Evolutionary conservation across 75 land plant species (phyloP), one percentile per base, ranked within the genome.

Genomic region (Picea glauca): DNA sequence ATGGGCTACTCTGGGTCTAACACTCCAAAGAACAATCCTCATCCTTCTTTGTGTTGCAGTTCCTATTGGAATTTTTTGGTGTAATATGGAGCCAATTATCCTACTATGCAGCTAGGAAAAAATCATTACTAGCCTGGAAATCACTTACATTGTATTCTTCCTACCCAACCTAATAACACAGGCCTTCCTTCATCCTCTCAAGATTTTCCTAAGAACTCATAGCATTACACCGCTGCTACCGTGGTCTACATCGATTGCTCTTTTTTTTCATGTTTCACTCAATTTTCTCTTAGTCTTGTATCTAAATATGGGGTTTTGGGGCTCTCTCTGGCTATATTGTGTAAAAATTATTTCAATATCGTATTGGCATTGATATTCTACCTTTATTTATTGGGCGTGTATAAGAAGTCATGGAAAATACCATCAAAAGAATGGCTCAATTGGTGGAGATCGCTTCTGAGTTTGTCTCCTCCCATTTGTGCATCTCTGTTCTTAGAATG

Each of bases 151-250:
- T 57, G 18, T 78, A 38, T 84, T 43, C 75, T 81, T 80, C 46
- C 60, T 87, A 2, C 88, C 88, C 15, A 86, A 87, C 74, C 80
- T 87, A 56, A 20, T 85, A 38, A 38, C 77, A 30, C 87, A 78
- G 57, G 76, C 87, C n/a, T 17, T 87, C 20, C 83, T 84, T 2
- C 87, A 87, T 60, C 88, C 88, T 1, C 83, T 84, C 58, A 60
- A 86, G 11, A 78, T 87, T 60, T 87, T 81, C 75, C 43, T 87
- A 18, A 72, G 88, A 23, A 78, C 88, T 11, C 88, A 87, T 73
- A 87, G 73, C 74, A 87, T 91, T 78, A 87, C 91, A 6, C 70
- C 62, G 1, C 93, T 91, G 1, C 72, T 91, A 57, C 83, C 93
- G 0, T 13, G 75, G 7, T 87, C 86, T 0, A 60, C 89, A 17